Evolutionary conservation across 495 filamentous ascomycete species (phyloP).

Genomic region (Penicillium simplicissimum): DNA sequence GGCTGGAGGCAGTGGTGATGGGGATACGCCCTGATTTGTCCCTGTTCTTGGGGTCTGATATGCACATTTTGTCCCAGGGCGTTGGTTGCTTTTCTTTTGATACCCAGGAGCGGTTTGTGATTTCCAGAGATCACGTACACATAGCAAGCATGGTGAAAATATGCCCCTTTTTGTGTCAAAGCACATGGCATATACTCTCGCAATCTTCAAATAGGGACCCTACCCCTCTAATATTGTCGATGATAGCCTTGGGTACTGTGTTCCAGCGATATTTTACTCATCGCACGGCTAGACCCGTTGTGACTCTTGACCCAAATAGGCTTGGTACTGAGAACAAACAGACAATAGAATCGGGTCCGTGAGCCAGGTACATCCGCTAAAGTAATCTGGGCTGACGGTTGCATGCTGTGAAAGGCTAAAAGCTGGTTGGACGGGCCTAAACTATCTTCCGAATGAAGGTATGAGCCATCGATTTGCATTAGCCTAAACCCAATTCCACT

Average conservation of each 20-base stretch:
- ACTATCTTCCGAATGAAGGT: not conserved
- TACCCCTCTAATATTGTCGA: too few species aligned
- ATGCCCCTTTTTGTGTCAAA: not conserved
- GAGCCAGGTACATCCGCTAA: not conserved
- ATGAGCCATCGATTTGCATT: not conserved
- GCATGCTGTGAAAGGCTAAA: not conserved
- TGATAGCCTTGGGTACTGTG: not conserved
- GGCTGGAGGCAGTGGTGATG: not conserved
- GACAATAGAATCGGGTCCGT: not conserved
- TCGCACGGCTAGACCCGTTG: too few species aligned
- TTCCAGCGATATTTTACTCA: too few species aligned
- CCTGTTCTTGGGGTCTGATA: not conserved
- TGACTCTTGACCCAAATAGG: too few species aligned
- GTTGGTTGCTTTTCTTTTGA: not conserved
- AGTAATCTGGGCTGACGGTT: not conserved
- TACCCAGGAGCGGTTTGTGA: not conserved
- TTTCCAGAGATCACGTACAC: not conserved
- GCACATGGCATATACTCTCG: not conserved
- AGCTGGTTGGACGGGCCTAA: not conserved
- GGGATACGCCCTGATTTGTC: not conserved
- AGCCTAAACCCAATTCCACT: not conserved
- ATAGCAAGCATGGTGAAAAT: not conserved
- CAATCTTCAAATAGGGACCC: too few species aligned
- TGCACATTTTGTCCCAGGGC: not conserved
- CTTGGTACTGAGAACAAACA: not conserved